Base-by-base conservation (phyloP, 306 rosid species). In the Fragaria nilgerrensis region DNA sequence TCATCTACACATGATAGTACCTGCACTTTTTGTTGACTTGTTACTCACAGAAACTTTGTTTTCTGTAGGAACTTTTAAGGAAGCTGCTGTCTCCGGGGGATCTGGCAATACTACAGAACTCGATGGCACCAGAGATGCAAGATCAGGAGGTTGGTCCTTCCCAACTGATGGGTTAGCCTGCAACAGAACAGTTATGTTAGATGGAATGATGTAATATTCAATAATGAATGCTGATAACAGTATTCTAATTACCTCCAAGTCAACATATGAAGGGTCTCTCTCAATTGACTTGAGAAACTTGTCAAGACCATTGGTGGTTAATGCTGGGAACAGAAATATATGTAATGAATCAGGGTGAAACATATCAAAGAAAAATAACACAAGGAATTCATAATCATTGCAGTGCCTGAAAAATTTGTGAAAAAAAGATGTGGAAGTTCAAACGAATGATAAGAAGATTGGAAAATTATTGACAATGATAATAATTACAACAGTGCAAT, bases 81-180 rank as follows among this genome's bases (percentile, higher is more conserved):
- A 82, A 78, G 88, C 53, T 78, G 85, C 83, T 73, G 86, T 89
- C 80, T 85, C 91, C 12, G 86, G 87, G 68, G 78, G 80, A 76
- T 86, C 91, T 0, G 97, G 86, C 71, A 85, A 71, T 69, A 74
- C 53, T 58, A 84, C 41, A 55, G 93, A 78, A 76, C 83, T 79
- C 2, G 90, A 84, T 32, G 93, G 99, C 73, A 92, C 91, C 48
- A 92, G 85, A 53, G 84, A 78, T 25, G 98, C 99, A 78, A 96
- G 97, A 87, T 96, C 98, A 55, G 99, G 99, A 50, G 98, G 97
- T 80, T 88, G 96, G 85, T 96, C 98, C 82, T 96, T 96, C 50
- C 99, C 97, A 36, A 96, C 89, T 0, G 86, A 15, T 69, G 96
- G 99, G 77, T 88, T 96, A 78, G 96, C 98, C 99, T 96, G 87